Evolutionary conservation across 306 rosid genomes (phyloP).

Genomic region (Morella rubra): DNA sequence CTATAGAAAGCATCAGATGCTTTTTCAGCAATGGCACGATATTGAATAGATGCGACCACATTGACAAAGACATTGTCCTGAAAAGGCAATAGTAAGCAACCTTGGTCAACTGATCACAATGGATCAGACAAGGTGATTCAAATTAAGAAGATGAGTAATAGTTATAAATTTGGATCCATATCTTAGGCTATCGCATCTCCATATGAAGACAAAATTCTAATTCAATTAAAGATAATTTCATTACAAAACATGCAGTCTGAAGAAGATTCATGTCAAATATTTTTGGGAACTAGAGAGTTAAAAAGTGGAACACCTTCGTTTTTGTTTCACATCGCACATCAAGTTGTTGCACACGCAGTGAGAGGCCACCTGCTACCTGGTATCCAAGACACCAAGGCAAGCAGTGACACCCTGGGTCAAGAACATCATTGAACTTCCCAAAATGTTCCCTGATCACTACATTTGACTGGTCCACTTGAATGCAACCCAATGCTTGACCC

Average conservation of each 20-base stretch:
- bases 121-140: conserved; percentile 17
- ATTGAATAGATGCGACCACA: conserved; percentile 67
- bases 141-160: background rate
- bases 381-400: conserved; percentile 71
- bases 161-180: background rate
- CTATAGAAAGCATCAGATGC: conserved; percentile 71
- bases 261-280: conserved; percentile 1
- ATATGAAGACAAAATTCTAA: background rate
- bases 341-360: conserved; percentile 67
- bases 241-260: background rate
- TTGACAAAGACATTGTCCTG: conserved; percentile 76
- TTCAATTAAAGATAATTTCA: background rate
- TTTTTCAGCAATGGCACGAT: conserved; percentile 55
- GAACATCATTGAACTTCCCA: conserved; percentile 51
- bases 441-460: conserved; percentile 63
- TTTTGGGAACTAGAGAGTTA: conserved; percentile 4
- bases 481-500: conserved; percentile 65
- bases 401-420: conserved; percentile 71
- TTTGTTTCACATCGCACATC: conserved; percentile 66
- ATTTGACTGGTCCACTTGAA: conserved; percentile 61
- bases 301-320: conserved; percentile 50
- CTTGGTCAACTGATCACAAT: conserved; percentile 11
- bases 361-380: conserved; percentile 52
- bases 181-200: background rate
- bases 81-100: conserved; percentile 25